Conservation (phyloP, 139 green algal species). For the Desmodesmus armatus region DNA sequence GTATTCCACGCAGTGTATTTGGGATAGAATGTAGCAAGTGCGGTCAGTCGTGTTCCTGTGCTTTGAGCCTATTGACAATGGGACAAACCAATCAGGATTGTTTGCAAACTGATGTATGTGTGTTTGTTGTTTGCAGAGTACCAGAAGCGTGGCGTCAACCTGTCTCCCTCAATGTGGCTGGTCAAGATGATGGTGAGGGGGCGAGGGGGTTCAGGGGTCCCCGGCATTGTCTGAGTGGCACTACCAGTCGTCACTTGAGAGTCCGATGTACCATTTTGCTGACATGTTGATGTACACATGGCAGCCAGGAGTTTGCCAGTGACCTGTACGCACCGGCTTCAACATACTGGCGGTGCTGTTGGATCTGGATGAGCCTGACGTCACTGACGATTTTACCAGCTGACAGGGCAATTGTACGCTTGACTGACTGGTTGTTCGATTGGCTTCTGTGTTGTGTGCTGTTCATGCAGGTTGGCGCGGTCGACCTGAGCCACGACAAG, state of each 20-base stretch:
- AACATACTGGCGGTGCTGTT: neutral
- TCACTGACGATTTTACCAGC: neutral
- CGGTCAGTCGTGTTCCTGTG: neutral
- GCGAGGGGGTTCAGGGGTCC: neutral
- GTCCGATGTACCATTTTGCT: neutral
- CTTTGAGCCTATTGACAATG: neutral
- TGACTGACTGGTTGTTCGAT: neutral
- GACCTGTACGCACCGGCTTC: neutral
- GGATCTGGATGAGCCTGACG: neutral
- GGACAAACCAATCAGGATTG: neutral
- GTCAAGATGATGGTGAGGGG: conserved; percentile 49
- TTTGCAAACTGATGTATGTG: neutral
- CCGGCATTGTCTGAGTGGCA: neutral
- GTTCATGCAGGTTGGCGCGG: conserved; percentile 17
- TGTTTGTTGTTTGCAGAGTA: conserved; percentile 17
- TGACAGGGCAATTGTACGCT: neutral
- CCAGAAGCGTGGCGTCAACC: conserved; percentile 19
- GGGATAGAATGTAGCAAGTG: neutral
- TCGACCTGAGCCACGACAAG: conserved; percentile 41
- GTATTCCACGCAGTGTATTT: too few species aligned
- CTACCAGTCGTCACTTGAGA: neutral
- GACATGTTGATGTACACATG: neutral
- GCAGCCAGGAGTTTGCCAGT: neutral
- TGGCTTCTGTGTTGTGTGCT: neutral
- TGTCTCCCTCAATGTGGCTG: conserved; percentile 36